These are phyloP conservation scores for Lentinula guzmanii DNA, from an alignment of 768 basidiomycete genomes.

Conservation along the genomic window DNA sequence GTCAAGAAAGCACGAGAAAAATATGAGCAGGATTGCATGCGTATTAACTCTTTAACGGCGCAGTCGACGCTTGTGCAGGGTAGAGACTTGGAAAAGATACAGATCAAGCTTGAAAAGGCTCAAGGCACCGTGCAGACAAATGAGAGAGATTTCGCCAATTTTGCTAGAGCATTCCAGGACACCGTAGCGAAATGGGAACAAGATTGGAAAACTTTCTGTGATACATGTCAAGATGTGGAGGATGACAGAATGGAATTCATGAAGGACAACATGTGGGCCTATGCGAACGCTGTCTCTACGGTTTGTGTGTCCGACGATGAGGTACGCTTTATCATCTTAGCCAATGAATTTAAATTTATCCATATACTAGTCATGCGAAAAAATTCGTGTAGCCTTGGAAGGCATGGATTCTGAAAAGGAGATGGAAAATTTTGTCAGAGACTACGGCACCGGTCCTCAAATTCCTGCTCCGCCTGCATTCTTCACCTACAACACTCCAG, in stretches of 20 bases:
- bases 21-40: conserved; percentile 88
- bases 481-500: conserved; percentile 26
- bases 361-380: conserved; percentile 56
- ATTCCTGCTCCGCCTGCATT: conserved; percentile 64
- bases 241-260: conserved; percentile 92
- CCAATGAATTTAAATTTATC: neutral
- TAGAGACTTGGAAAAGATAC: conserved; percentile 87
- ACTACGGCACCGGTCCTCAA: conserved; percentile 57
- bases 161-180: conserved; percentile 71
- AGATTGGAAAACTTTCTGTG: conserved; percentile 93
- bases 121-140: conserved; percentile 87
- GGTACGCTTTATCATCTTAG: conserved; percentile 37
- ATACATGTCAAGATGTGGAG: conserved; percentile 92
- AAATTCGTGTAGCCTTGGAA: conserved; percentile 60
- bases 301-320: conserved; percentile 96
- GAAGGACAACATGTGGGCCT: conserved; percentile 94
- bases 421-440: conserved; percentile 59
- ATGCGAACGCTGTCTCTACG: conserved; percentile 93
- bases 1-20: conserved; percentile 88
- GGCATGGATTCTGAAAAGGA: conserved; percentile 62
- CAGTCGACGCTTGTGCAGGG: conserved; percentile 90
- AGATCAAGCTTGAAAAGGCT: conserved; percentile 82
- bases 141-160: conserved; percentile 90
- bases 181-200: conserved; percentile 85
- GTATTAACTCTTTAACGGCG: conserved; percentile 91